Conservation (phyloP, 2,329 filamentous ascomycete genomes). For the Claviceps sp. region DNA sequence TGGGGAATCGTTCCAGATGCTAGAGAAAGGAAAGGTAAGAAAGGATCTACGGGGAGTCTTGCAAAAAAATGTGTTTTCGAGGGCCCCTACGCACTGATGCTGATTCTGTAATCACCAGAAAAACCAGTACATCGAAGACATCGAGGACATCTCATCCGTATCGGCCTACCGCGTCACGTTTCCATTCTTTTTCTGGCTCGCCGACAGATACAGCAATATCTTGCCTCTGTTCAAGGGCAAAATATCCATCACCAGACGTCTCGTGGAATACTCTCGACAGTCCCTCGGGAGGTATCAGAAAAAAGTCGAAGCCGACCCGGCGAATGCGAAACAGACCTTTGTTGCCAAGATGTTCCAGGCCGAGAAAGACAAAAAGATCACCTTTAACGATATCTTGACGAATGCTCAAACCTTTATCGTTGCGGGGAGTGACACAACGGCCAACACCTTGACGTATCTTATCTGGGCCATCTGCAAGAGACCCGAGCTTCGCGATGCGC, state of each 20-base stretch:
- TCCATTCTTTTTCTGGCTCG: conserved; percentile 14
- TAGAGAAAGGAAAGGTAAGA: conserved; percentile 35
- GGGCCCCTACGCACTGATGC: not conserved
- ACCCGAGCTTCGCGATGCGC: conserved; percentile 15
- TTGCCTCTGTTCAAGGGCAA: conserved; percentile 12
- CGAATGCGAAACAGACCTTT: conserved; percentile 17
- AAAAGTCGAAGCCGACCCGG: conserved; percentile 10
- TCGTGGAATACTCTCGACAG: conserved; percentile 14
- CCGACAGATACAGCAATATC: conserved; percentile 8
- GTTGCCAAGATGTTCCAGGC: conserved; percentile 25
- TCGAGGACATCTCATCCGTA: conserved; percentile 17
- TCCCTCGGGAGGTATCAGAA: conserved; percentile 17
- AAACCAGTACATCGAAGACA: conserved; percentile 26
- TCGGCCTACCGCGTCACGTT: conserved; percentile 15
- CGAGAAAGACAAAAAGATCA: conserved; percentile 15
- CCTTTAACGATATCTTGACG: conserved; percentile 19
- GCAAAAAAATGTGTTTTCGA: not conserved
- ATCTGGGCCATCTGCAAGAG: conserved; percentile 24
- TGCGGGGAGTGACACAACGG: conserved; percentile 39
- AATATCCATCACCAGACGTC: conserved; percentile 5
- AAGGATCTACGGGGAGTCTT: not conserved
- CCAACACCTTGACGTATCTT: conserved; percentile 34
- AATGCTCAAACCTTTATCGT: conserved; percentile 32
- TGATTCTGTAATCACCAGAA: conserved; percentile 4
- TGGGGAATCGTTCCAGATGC: conserved; percentile 39